Percentiles rank a stretch among this genome's conserved stretches.
Evolutionary conservation across 345 rosid species (phyloP).

Genomic region (Bruguiera parviflora): DNA sequence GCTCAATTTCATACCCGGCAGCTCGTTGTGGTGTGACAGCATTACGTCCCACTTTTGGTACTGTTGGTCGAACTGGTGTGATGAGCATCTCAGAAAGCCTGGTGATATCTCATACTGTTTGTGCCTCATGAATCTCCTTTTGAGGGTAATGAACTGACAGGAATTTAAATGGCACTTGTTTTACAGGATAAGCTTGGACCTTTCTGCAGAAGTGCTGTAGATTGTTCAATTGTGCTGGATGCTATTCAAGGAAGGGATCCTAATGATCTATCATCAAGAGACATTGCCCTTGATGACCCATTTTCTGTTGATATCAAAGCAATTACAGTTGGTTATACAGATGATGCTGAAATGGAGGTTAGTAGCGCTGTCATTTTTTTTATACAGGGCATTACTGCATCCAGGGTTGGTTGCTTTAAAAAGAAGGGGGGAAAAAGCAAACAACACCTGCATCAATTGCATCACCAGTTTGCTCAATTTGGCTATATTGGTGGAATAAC

Average conservation of each 20-base stretch:
- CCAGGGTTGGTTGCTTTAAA: neutral
- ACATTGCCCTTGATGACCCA: slow-evolving; percentile 60
- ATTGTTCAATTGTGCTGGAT: slow-evolving; percentile 64
- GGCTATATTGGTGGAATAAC: neutral
- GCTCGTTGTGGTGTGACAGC: slow-evolving; percentile 83
- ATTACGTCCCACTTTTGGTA: slow-evolving; percentile 80
- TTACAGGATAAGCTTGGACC: slow-evolving; percentile 84
- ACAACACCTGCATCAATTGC: neutral
- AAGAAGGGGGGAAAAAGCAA: neutral
- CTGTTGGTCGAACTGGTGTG: slow-evolving; percentile 75
- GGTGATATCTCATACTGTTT: slow-evolving; percentile 32
- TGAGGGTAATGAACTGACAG: neutral
- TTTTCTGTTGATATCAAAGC: slow-evolving; percentile 67
- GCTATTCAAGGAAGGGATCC: slow-evolving; percentile 73
- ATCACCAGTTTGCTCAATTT: neutral
- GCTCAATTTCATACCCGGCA: slow-evolving; percentile 79
- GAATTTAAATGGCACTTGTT: slow-evolving; percentile 9
- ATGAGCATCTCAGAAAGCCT: slow-evolving; percentile 90
- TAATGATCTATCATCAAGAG: slow-evolving; percentile 71
- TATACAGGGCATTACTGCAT: neutral
- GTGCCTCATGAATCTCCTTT: neutral
- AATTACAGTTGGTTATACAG: slow-evolving; percentile 77
- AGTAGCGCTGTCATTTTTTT: neutral
- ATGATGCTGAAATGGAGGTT: slow-evolving; percentile 92
- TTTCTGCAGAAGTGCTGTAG: slow-evolving; percentile 62